Evolutionary conservation across 495 filamentous ascomycete species (phyloP).

Genomic region (Talaromyces nanjingensis): DNA sequence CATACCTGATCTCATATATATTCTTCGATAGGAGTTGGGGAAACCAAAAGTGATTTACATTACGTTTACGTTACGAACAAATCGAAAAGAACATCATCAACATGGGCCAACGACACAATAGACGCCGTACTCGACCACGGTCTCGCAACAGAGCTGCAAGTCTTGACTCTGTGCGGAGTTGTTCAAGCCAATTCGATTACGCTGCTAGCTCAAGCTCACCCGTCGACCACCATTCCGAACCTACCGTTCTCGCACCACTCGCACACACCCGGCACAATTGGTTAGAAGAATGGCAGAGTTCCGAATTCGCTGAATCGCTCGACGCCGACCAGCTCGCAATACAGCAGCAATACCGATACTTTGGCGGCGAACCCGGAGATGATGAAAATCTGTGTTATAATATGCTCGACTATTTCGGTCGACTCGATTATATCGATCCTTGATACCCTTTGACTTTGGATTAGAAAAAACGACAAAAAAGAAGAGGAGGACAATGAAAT

Average conservation of each 20-base stretch:
- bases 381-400: constrained; percentile 38
- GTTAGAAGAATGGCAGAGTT: constrained; percentile 32
- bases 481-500: neutral
- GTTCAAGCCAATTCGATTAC: constrained; percentile 4
- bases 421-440: constrained; percentile 39
- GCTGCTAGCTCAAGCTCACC: constrained; percentile 10
- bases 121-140: constrained; percentile 39
- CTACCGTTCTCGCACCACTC: constrained; percentile 15
- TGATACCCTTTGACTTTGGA: neutral
- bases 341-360: constrained; percentile 35
- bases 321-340: constrained; percentile 18
- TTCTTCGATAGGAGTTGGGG: neutral
- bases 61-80: neutral
- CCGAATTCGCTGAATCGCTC: constrained; percentile 19
- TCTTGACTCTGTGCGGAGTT: neutral
- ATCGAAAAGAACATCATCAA: neutral
- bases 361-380: constrained; percentile 41
- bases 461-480: neutral
- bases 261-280: constrained; percentile 39
- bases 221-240: neutral
- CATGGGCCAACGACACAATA: constrained; percentile 44
- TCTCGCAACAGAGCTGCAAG: constrained; percentile 25
- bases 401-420: constrained; percentile 44
- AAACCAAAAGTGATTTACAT: neutral
- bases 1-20: neutral